Evolutionary conservation across 2,329 filamentous ascomycete genomes (phyloP).

Genomic region (Clonostachys chloroleuca): DNA sequence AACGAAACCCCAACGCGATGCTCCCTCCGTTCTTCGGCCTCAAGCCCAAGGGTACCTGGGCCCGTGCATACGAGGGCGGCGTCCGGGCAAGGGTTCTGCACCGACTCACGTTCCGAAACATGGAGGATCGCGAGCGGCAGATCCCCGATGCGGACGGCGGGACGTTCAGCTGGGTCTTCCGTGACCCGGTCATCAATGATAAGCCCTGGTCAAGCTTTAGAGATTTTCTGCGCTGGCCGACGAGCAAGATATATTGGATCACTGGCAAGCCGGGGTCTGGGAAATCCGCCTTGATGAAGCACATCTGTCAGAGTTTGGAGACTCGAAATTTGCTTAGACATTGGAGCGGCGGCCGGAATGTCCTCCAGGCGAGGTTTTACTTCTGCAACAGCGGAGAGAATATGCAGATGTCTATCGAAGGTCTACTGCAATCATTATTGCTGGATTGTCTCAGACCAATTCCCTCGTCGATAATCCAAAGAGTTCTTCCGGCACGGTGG

Average conservation of each 20-base stretch:
- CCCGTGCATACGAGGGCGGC: neutral
- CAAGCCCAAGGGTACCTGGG: too few relatives aligned
- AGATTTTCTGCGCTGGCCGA: neutral
- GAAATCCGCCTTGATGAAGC: neutral
- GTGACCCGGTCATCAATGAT: neutral
- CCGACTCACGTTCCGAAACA: neutral
- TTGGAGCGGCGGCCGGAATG: neutral
- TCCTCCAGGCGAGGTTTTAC: neutral
- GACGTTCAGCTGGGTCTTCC: neutral
- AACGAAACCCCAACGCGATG: neutral
- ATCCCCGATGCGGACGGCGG: neutral
- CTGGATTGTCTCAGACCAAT: neutral
- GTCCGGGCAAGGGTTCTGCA: neutral
- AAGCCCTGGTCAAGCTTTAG: neutral
- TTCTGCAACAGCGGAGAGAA: neutral
- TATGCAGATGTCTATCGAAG: neutral
- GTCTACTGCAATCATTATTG: neutral
- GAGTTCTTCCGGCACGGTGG: neutral
- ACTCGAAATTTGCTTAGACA: neutral
- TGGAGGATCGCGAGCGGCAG: neutral
- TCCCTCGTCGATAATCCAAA: neutral
- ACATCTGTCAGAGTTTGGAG: neutral
- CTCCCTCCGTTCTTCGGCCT: too few relatives aligned
- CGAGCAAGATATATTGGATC: neutral
- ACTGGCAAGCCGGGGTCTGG: neutral